Evolutionary conservation across 441 rosid genomes (phyloP).

Genomic region (Arabidopsis hybrid): DNA sequence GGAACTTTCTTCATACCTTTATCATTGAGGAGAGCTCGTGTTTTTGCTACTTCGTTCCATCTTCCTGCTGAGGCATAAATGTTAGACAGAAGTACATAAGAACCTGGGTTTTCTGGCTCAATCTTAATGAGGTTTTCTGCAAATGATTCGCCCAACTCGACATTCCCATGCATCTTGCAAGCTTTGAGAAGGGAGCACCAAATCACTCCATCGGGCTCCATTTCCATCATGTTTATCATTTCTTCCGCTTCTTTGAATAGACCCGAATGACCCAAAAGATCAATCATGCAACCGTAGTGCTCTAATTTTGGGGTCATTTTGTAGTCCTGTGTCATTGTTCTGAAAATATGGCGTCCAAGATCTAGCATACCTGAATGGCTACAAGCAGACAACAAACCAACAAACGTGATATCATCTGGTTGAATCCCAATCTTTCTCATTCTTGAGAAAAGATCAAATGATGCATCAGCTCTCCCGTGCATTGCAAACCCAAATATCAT

Average conservation of each 20-base stretch:
- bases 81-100: slow-evolving; percentile 73
- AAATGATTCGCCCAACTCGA: slow-evolving; percentile 62
- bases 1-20: slow-evolving; percentile 76
- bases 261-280: slow-evolving; percentile 75
- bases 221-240: slow-evolving; percentile 32
- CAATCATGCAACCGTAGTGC: slow-evolving; percentile 84
- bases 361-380: slow-evolving; percentile 71
- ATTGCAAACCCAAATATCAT: slow-evolving; percentile 82
- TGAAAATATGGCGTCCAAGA: slow-evolving; percentile 60
- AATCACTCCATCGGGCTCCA: slow-evolving; percentile 57
- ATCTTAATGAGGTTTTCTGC: slow-evolving; percentile 59
- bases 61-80: slow-evolving; percentile 74
- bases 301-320: slow-evolving; percentile 48
- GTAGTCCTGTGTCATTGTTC: slow-evolving; percentile 60
- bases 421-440: slow-evolving; percentile 55
- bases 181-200: slow-evolving; percentile 59
- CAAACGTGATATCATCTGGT: slow-evolving; percentile 77
- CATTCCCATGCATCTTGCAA: slow-evolving; percentile 59
- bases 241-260: slow-evolving; percentile 68
- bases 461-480: slow-evolving; percentile 68
- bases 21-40: slow-evolving; percentile 60
- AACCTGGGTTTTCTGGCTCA: slow-evolving; percentile 69
- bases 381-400: slow-evolving; percentile 77
- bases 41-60: slow-evolving; percentile 73
- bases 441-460: slow-evolving; percentile 60